Evolutionary conservation across 208 protist species (phyloP).

Genomic region (Acanthamoeba comandoni): DNA sequence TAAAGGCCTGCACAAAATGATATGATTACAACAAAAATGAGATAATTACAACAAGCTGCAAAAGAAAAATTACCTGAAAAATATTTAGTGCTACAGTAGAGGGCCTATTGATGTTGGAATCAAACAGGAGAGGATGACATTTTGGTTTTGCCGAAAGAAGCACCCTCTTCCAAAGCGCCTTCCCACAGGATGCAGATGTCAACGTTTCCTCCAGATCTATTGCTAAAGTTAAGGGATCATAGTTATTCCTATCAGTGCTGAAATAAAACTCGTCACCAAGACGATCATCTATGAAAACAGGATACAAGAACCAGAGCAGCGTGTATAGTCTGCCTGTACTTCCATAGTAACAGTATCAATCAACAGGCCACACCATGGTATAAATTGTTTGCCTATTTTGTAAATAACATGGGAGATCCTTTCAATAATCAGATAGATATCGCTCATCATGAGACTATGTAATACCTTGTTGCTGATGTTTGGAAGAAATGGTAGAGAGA

Average conservation of each 20-base stretch:
- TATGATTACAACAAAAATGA: background rate
- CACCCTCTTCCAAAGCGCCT: conserved; percentile 22
- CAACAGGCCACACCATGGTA: conserved; percentile 67
- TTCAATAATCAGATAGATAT: background rate
- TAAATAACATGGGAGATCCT: background rate
- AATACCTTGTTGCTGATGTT: background rate
- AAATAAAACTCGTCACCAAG: background rate
- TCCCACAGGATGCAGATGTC: background rate
- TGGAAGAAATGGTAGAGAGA: conserved; percentile 28
- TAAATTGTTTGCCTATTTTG: background rate
- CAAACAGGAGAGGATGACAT: conserved; percentile 67
- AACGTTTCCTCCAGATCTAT: conserved; percentile 44
- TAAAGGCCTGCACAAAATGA: conserved; percentile 1
- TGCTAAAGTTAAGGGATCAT: background rate
- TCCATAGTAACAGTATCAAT: conserved; percentile 65
- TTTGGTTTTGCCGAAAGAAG: conserved; percentile 50
- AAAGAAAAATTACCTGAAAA: conserved; percentile 31
- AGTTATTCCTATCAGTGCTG: background rate
- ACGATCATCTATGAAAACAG: background rate
- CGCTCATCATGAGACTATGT: background rate
- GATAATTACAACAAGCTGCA: background rate
- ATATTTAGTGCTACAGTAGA: conserved; percentile 31
- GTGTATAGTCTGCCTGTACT: conserved; percentile 49
- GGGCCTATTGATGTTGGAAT: conserved; percentile 34
- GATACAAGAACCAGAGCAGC: conserved; percentile 63